Conservation (phyloP, 2,329 filamentous ascomycete species). For the Diaporthe destruens region DNA sequence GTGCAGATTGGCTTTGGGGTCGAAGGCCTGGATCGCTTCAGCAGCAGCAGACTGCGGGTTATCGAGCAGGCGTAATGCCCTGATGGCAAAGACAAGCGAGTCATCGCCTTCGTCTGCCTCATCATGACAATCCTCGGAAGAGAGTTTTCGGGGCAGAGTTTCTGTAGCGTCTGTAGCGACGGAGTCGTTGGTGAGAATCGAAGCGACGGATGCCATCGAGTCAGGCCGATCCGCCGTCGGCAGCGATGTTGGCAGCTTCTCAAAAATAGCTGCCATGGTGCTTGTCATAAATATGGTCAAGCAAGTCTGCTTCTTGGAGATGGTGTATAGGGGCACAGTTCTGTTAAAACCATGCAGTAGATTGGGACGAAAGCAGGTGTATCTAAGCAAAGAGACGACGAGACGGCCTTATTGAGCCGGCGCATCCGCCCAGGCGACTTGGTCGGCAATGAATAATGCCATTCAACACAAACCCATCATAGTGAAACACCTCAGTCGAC, state of each 20-base stretch:
- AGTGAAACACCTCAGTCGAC: constrained; percentile 28
- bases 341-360: constrained; percentile 18
- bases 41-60: constrained; percentile 35
- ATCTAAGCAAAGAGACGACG: constrained; percentile 13
- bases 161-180: constrained; percentile 29
- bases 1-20: constrained; percentile 30
- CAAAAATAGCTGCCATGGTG: constrained; percentile 33
- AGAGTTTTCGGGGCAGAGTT: constrained; percentile 10
- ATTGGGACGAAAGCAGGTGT: constrained; percentile 19
- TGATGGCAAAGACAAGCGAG: constrained; percentile 33
- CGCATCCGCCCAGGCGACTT: constrained; percentile 12
- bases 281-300: constrained; percentile 25
- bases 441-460: constrained; percentile 32
- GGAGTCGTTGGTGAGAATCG: constrained; percentile 31
- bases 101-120: constrained; percentile 33
- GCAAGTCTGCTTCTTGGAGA: background rate
- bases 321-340: constrained; percentile 10
- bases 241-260: constrained; percentile 33
- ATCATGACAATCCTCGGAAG: constrained; percentile 26
- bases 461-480: constrained; percentile 12
- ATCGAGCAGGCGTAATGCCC: constrained; percentile 33
- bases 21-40: constrained; percentile 37
- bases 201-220: constrained; percentile 32
- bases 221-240: constrained; percentile 26
- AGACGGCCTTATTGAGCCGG: constrained; percentile 30